Base-by-base conservation (phyloP, 2,329 filamentous ascomycete genomes). In the Corynespora cassiicola region DNA sequence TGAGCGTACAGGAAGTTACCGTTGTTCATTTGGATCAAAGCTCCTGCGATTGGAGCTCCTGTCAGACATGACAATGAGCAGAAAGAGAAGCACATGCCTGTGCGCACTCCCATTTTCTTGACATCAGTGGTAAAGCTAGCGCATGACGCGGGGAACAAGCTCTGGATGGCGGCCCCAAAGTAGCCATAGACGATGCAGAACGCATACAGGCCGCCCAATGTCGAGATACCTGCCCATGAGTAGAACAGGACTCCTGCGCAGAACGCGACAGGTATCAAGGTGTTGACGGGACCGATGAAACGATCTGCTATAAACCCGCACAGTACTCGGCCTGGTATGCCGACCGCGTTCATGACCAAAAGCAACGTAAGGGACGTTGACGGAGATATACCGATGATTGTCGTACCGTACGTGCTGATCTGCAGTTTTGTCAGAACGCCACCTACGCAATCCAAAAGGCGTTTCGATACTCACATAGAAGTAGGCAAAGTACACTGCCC, bases 131-230 rank as follows among this genome's bases (percentile, higher is more conserved):
- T 73, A 17, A 78, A 58, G 19, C 62, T 65, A 2, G 70, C 68
- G 9, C 77, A 54, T 0, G 72, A 70, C 0, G 73, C 68, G 2
- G 71, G 66, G 1, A 71, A 68, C 16, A 78, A 57, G 4, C 69
- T 68, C 30, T 77, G 68, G 8, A 77, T 60, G 3, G 65, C 69
- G 5, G 73, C 74, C 2, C 73, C 71, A 36, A 74, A 71, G 45
- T 78, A 73, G 4, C 76, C 76, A 41, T 75, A 77, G 31, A 75
- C 43, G 2, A 72, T 55, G 17, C 69, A 66, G 39, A 78, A 75
- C 0, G 61, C 64, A 22, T 75, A 66, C 38, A 72, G 66, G 3
- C 69, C 69, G 1, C 62, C 58, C 0, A 57, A 51, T 0, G 61
- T 63, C 11, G 50, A 52, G 1, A 73, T 67, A n/a, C 65, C 63